Percentiles rank a stretch among this genome's conserved stretches.
These are phyloP conservation scores for Solanum clarkiae DNA, from an alignment of 257 asterid species.

Conservation along the genomic window DNA sequence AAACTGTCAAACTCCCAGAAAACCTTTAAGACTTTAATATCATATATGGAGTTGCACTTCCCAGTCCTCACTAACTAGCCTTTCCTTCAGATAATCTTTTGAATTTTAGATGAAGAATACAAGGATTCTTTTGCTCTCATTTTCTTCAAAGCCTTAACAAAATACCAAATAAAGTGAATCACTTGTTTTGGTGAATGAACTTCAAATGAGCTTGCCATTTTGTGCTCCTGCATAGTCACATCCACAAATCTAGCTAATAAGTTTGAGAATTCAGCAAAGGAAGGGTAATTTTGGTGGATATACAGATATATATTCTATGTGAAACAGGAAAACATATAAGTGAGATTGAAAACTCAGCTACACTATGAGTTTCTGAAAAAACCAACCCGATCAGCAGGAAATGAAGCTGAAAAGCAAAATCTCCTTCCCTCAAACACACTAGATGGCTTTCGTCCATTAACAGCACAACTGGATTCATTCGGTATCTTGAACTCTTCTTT, in stretches of 20 bases:
- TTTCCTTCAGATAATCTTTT: neutral
- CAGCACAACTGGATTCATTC: conserved; percentile 25
- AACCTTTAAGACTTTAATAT: neutral
- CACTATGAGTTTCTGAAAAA: neutral
- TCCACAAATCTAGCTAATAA: neutral
- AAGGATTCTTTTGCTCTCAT: neutral
- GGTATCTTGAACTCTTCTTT: conserved; percentile 28
- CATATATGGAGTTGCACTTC: neutral
- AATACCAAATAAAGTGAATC: neutral
- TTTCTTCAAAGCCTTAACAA: neutral
- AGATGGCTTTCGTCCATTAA: conserved; percentile 23
- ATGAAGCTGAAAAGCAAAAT: conserved; percentile 64
- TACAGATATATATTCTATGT: neutral
- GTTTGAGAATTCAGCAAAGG: neutral
- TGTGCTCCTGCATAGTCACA: neutral
- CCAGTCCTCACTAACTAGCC: neutral
- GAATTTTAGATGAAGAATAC: neutral
- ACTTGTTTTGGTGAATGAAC: neutral
- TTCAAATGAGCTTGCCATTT: neutral
- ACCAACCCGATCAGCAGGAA: conserved; percentile 78
- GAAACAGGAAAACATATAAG: neutral
- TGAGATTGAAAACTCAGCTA: neutral
- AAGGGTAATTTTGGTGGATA: neutral
- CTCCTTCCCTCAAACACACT: conserved; percentile 55
- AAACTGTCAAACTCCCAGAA: neutral